Evolutionary conservation across 78 protist species (phyloP).

Genomic region (Dictyostelium intermedium): DNA sequence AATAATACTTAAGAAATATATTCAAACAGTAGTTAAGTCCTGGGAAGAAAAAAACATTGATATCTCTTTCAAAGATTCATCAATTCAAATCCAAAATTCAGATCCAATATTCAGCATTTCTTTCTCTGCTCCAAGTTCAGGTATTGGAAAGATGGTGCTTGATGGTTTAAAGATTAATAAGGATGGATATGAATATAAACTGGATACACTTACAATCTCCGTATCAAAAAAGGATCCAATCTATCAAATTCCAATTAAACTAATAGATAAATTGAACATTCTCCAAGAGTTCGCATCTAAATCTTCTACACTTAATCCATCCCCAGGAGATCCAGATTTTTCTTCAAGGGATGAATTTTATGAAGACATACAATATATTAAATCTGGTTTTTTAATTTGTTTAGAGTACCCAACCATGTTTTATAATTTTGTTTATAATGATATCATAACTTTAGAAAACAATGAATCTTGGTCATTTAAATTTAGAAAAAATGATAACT

Average conservation of each 20-base stretch:
- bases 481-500: background rate
- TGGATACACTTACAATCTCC: background rate
- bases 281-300: background rate
- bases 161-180: background rate
- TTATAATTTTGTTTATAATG: background rate
- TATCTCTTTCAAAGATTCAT: background rate
- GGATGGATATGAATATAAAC: background rate
- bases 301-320: background rate
- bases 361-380: background rate
- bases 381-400: background rate
- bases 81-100: background rate
- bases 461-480: background rate
- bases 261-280: background rate
- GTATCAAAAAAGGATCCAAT: background rate
- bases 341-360: background rate
- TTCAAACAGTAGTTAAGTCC: background rate
- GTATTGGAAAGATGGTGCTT: background rate
- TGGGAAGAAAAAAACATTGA: background rate
- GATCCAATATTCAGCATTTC: background rate
- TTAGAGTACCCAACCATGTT: background rate
- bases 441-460: background rate
- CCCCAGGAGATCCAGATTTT: background rate
- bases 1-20: background rate
- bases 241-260: background rate
- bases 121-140: background rate